Evolutionary conservation across 352 stramenopile genomes (phyloP).

Genomic region (Plasmopara muralis): DNA sequence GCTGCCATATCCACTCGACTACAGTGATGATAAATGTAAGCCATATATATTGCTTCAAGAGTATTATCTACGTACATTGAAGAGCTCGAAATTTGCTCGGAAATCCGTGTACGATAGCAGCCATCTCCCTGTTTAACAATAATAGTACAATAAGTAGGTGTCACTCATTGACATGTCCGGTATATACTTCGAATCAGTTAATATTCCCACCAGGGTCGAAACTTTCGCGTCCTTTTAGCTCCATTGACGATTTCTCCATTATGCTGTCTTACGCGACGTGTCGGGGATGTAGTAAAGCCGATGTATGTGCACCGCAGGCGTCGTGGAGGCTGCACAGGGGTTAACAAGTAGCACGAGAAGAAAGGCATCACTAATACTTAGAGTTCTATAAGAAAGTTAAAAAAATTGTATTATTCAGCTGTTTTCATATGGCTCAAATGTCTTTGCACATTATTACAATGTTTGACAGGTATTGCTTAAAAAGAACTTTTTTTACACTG

Average conservation of each 20-base stretch:
- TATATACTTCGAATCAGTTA: too few relatives aligned
- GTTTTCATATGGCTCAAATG: too few relatives aligned
- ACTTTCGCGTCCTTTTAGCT: conserved; percentile 47
- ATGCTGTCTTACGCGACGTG: conserved; percentile 59
- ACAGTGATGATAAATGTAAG: conserved; percentile 1
- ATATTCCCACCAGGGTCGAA: conserved; percentile 47
- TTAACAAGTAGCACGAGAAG: conserved; percentile 75
- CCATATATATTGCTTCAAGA: background rate
- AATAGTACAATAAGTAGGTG: background rate
- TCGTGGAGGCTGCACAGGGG: conserved; percentile 40
- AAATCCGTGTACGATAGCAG: conserved; percentile 66
- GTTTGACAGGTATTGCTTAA: too few relatives aligned
- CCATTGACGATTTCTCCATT: conserved; percentile 67
- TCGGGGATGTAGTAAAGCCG: conserved; percentile 55
- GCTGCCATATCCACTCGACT: conserved; percentile 81
- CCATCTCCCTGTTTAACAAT: conserved; percentile 51
- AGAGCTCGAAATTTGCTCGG: conserved; percentile 68
- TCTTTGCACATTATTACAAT: too few relatives aligned
- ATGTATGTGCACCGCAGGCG: conserved; percentile 59
- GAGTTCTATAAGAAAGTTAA: too few relatives aligned
- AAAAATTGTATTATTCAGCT: too few relatives aligned
- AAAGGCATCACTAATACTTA: conserved; percentile 21
- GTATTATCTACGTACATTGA: conserved; percentile 43
- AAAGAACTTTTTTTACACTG: too few relatives aligned
- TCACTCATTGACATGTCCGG: background rate